phyloP scores from a whole-genome alignment of 768 basidiomycete genomes.

The Tephrocybe sp. region DNA sequence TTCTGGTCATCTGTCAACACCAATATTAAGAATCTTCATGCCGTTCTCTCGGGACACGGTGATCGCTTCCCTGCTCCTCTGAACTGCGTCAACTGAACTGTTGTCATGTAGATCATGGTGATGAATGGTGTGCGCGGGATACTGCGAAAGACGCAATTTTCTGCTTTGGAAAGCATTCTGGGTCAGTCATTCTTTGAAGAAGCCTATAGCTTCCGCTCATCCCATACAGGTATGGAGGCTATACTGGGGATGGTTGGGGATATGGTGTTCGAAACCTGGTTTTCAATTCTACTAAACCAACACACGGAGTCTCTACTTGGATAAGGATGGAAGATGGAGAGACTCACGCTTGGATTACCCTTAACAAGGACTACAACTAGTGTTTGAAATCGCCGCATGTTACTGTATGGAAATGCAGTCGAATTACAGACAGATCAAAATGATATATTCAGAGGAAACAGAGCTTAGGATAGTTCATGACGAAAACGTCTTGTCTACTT shows the following conservation, averaged over 20 bases:
- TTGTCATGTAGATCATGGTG: constrained; percentile 57
- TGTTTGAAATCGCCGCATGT: neutral
- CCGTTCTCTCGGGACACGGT: constrained; percentile 73
- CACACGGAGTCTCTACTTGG: constrained; percentile 54
- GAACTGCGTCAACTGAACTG: neutral
- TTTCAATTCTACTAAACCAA: constrained; percentile 49
- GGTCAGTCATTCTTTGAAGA: constrained; percentile 33
- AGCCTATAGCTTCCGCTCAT: neutral
- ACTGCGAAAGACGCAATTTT: constrained; percentile 60
- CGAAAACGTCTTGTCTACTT: neutral
- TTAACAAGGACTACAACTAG: constrained; percentile 38
- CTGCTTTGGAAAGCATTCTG: constrained; percentile 78
- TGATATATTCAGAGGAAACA: neutral
- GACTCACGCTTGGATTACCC: constrained; percentile 48
- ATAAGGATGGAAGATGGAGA: constrained; percentile 61
- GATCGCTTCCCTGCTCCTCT: neutral
- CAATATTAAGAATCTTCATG: constrained; percentile 63
- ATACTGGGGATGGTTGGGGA: constrained; percentile 51
- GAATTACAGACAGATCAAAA: neutral
- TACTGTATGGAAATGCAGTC: too few relatives aligned
- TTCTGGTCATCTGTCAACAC: constrained; percentile 63
- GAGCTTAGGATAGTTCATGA: neutral
- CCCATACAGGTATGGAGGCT: constrained; percentile 63
- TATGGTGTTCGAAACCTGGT: constrained; percentile 63
- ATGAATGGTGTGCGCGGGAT: constrained; percentile 78